Evolutionary conservation across 805 yeast genomes (phyloP), one percentile per base, ranked within the genome.

Genomic region (Candida schatavii): DNA sequence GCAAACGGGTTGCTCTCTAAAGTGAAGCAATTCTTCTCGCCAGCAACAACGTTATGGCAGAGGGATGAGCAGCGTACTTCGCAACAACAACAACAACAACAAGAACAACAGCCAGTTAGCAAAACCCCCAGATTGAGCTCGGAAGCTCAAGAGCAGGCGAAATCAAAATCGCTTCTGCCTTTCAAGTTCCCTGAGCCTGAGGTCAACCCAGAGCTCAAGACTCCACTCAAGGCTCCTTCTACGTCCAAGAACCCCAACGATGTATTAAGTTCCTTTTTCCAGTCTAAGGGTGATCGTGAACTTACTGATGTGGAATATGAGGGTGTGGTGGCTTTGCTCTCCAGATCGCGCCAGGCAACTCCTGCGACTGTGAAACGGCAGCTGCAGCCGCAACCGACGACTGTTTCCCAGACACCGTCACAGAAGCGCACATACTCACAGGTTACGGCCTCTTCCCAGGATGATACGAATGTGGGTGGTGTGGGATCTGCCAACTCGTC

Each of bases 281-380:
- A 71, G n/a, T 68, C 65, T 34, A 87, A 85, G 57, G 95, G 95
- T n/a, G 77, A 80, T 42, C 64, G 63, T n/a, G 88, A 91, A 3
- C 67, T 88, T 46, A 70, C 81, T 11, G 88, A 82, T 19, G 70
- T 86, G 33, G 96, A 88, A 57, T 75, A 81, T 52, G 91, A 84
- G 60, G 95, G 95, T n/a, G 91, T 87, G 0, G 57, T 82, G 46
- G 77, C 89, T 4, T 61, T 86, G n/a, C 50, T 68, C 38, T 53
- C 59, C 18, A 53, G 50, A 29, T 52, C 59, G 32, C 46, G 47
- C 39, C 37, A 14, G 14, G 38, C 22, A 9, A 37, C 42, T 7
- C 36, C 42, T 6, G 19, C 39, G 13, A 29, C 37, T 11, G 29
- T 31, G 9, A 34, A 33, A 29, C 13, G n/a, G 23, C 15, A 9